A percentile compares a stretch with the other conserved stretches of the same genome.
phyloP scores from a whole-genome alignment of 805 yeast genomes.

The Nakazawaea sp. region DNA sequence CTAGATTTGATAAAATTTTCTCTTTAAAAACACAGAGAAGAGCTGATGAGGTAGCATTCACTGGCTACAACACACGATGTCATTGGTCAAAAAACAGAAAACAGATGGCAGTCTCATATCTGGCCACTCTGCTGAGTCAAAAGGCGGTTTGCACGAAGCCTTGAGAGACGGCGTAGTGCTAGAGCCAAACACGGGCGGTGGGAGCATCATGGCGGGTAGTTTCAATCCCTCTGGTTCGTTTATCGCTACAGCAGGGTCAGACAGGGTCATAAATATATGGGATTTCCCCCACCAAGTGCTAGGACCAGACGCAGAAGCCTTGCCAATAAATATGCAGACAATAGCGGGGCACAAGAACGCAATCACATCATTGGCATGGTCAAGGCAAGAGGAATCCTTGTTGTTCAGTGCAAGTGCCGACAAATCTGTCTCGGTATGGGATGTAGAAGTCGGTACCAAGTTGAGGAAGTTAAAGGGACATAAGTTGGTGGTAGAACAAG shows the following conservation, averaged over 20 bases:
- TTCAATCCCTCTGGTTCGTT: constrained; percentile 45
- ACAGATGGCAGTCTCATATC: constrained; percentile 6
- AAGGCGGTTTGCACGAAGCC: neutral
- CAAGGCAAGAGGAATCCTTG: constrained; percentile 29
- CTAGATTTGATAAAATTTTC: too few relatives aligned
- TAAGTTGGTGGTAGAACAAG: constrained; percentile 46
- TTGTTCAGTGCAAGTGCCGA: constrained; percentile 57
- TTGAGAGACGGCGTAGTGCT: constrained; percentile 26
- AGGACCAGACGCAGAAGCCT: too few relatives aligned
- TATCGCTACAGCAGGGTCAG: constrained; percentile 60
- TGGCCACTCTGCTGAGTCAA: neutral
- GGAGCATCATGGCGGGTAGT: constrained; percentile 39
- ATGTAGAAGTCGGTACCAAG: constrained; percentile 47
- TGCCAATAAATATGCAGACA: constrained; percentile 33
- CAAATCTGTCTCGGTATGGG: constrained; percentile 55
- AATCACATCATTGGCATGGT: constrained; percentile 54
- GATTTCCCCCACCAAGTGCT: constrained; percentile 13
- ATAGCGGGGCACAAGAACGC: constrained; percentile 58
- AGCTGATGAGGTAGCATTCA: too few relatives aligned
- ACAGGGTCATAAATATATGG: constrained; percentile 35
- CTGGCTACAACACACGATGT: too few relatives aligned
- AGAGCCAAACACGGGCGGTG: constrained; percentile 42
- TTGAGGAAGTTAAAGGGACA: constrained; percentile 49
- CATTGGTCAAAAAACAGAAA: constrained; percentile 28
- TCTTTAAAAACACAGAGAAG: too few relatives aligned